Evolutionary conservation across 345 rosid species (phyloP), one percentile per base, ranked within the genome.

Genomic region (Draba incana): DNA sequence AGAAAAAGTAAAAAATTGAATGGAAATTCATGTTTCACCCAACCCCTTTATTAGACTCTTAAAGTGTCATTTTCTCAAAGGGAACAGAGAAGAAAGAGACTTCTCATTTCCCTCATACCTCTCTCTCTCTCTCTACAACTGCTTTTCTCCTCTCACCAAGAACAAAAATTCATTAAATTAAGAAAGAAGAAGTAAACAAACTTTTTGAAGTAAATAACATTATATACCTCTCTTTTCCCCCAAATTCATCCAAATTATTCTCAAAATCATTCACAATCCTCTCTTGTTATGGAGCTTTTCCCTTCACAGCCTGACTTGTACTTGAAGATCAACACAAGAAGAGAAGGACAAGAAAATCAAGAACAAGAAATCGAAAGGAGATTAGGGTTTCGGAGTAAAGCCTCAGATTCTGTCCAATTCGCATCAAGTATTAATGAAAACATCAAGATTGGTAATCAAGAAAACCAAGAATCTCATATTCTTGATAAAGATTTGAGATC

Each of bases 401-500:
- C 64, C 39, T 70, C 68, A 42, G 71, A 64, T 64, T 76, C 52
- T 15, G 68, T 31, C 50, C 74, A 75, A 5, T 47, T 55, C 74
- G 68, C 59, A 27, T 51, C 46, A 52, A 54, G 51, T 20, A 20
- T 20, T 51, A 69, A 39, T 50, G 66, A 68, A 47, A 16, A 13
- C 35, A 69, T 13, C 75, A 75, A 75, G 66, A 48, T 42, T 41
- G n/a, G 37, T 47, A 48, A 75, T 62, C 70, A 75, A 47, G 28
- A 62, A 41, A 41, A 75, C 55, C 70, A 75, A 47, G 28, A 62
- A 41, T 28, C 75, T 55, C 45, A 33, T 20, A 20, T 20, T 33
- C 37, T 48, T 4, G 58, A 81, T 75, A 85, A 82, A 72, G 96
- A 89, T 44, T 79, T 92, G 60, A 84, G 90, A 46, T 81, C 86